Conservation (phyloP, 2,329 filamentous ascomycete species). For the Colletotrichum filicis region DNA sequence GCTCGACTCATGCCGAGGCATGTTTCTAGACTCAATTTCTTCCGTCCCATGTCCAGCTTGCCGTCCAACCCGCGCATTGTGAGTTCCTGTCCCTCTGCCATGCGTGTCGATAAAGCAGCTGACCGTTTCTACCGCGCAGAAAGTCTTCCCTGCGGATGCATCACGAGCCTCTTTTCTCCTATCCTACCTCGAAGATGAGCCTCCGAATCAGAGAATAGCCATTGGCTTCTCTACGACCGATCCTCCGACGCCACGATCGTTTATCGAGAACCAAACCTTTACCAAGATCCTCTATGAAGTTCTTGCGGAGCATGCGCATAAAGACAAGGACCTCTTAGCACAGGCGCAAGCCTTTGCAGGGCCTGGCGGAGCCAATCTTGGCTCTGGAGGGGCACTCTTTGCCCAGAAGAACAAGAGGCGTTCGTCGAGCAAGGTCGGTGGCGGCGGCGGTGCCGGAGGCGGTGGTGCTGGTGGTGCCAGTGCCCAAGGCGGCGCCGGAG, state of each 20-base stretch:
- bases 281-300: slow-evolving; percentile 68
- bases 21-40: slow-evolving; percentile 20
- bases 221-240: slow-evolving; percentile 68
- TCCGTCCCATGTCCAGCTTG: slow-evolving; percentile 57
- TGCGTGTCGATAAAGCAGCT: slow-evolving; percentile 24
- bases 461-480: slow-evolving; percentile 66
- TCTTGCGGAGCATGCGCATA: slow-evolving; percentile 62
- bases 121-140: slow-evolving; percentile 51
- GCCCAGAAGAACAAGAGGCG: slow-evolving; percentile 51
- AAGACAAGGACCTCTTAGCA: slow-evolving; percentile 65
- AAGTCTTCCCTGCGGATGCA: slow-evolving; percentile 64
- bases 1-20: slow-evolving; percentile 39
- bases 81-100: slow-evolving; percentile 40
- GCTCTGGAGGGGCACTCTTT: slow-evolving; percentile 63
- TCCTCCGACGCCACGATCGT: slow-evolving; percentile 71
- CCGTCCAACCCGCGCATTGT: slow-evolving; percentile 66
- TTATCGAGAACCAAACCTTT: slow-evolving; percentile 69
- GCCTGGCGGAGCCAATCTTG: slow-evolving; percentile 64
- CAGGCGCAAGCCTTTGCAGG: slow-evolving; percentile 71
- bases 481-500: slow-evolving; percentile 70
- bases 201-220: slow-evolving; percentile 63
- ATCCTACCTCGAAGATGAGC: slow-evolving; percentile 67
- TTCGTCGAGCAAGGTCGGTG: slow-evolving; percentile 46
- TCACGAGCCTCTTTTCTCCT: slow-evolving; percentile 63
- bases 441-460: slow-evolving; percentile 53